Conservation (phyloP, 441 rosid genomes). For the Euphorbia corollata region DNA sequence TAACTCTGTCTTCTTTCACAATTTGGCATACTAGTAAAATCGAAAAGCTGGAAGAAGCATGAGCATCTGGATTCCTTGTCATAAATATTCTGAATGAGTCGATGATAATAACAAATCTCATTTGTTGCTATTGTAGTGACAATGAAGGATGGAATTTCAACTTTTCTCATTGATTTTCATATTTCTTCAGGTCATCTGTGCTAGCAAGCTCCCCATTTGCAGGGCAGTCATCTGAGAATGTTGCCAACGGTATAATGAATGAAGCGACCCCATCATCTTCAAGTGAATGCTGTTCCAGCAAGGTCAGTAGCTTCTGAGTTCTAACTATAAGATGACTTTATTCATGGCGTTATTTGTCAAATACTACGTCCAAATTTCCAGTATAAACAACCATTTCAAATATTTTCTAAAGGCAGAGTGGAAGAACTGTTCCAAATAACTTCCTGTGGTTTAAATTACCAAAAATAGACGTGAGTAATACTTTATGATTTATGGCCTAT, state of each 20-base stretch:
- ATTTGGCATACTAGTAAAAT: not conserved
- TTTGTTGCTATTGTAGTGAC: no score
- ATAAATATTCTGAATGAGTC: not conserved
- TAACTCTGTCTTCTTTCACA: not conserved
- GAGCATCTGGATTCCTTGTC: slow-evolving; percentile 1
- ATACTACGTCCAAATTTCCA: not conserved
- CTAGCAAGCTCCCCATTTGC: slow-evolving; percentile 40
- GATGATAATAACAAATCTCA: not conserved
- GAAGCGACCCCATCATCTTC: slow-evolving; percentile 45
- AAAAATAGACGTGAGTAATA: not conserved
- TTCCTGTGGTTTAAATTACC: not conserved
- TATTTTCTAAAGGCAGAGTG: not conserved
- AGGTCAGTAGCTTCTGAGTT: slow-evolving; percentile 42
- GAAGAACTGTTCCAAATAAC: not conserved
- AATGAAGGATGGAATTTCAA: not conserved
- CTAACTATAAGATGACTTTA: slow-evolving; percentile 1
- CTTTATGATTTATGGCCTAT: not conserved
- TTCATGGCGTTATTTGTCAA: slow-evolving; percentile 6
- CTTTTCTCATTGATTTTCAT: slow-evolving; percentile 2
- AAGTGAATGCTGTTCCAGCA: slow-evolving; percentile 55
- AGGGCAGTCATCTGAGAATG: slow-evolving; percentile 59
- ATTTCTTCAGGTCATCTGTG: slow-evolving; percentile 48
- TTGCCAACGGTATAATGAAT: slow-evolving; percentile 48
- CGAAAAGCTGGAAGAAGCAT: no score
- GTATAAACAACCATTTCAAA: not conserved